Percentiles rank a stretch among this genome's conserved stretches.
These are phyloP conservation scores for Magnolia kwangsiensis DNA, from an alignment of 164 flowering plant genomes.

Conservation along the genomic window DNA sequence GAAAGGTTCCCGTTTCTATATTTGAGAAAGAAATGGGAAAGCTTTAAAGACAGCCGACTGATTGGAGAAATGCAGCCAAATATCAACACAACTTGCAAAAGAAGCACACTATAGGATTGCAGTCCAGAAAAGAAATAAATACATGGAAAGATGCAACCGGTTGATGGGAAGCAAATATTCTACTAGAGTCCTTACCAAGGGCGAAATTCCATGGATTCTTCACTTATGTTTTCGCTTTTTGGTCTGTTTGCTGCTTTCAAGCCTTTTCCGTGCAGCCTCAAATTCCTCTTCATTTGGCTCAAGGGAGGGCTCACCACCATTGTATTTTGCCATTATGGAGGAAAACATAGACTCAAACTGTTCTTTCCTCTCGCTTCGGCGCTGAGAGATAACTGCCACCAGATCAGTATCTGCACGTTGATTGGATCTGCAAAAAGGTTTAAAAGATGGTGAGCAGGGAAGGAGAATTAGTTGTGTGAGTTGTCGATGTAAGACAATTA, in stretches of 20 bases:
- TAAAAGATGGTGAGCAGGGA: neutral
- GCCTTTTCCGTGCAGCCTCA: conserved; percentile 69
- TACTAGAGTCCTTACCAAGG: neutral
- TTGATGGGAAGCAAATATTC: neutral
- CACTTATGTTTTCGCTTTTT: neutral
- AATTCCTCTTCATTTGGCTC: conserved; percentile 95
- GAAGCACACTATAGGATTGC: too few species aligned
- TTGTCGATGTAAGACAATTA: neutral
- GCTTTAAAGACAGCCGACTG: too few species aligned
- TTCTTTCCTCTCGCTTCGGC: conserved; percentile 69
- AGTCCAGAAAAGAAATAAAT: too few species aligned
- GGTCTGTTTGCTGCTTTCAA: conserved; percentile 32
- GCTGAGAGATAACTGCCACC: conserved; percentile 69
- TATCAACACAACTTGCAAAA: too few species aligned
- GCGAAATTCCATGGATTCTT: neutral
- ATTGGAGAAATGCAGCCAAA: too few species aligned
- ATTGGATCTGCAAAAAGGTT: conserved; percentile 39
- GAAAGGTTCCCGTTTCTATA: too few species aligned
- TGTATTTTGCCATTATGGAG: conserved; percentile 58
- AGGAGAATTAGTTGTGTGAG: neutral
- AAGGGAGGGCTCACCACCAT: conserved; percentile 29
- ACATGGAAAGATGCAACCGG: neutral
- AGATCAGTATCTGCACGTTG: conserved; percentile 57
- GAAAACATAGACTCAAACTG: conserved; percentile 77
- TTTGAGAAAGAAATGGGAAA: too few species aligned